Conservation (phyloP, 192 early-diverging fungal genomes). For the Backusella westeae region DNA sequence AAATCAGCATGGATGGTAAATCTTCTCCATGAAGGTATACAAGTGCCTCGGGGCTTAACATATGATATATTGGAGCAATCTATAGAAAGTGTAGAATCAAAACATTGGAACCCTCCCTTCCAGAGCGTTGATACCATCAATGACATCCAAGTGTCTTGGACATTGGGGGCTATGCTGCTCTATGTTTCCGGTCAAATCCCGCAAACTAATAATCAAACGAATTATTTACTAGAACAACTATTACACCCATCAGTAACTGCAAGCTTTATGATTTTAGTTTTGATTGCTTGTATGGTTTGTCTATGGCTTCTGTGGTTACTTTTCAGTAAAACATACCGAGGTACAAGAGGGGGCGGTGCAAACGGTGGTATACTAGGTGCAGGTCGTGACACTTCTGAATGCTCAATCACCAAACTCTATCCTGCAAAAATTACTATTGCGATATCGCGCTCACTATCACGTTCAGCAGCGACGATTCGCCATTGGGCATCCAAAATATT, state of each 20-base stretch:
- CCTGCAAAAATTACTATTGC: neutral
- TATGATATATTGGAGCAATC: conserved; percentile 40
- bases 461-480: conserved; percentile 8
- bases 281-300: neutral
- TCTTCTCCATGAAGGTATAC: conserved; percentile 89
- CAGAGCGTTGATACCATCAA: conserved; percentile 76
- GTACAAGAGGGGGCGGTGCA: neutral
- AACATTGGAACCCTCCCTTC: conserved; percentile 57
- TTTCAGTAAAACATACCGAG: neutral
- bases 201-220: neutral
- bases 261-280: neutral
- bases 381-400: neutral
- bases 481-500: conserved; percentile 25
- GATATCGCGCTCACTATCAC: neutral
- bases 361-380: conserved; percentile 7
- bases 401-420: neutral
- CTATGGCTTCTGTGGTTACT: neutral
- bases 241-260: neutral
- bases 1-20: conserved; percentile 93
- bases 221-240: neutral
- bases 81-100: conserved; percentile 40
- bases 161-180: conserved; percentile 73
- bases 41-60: conserved; percentile 57
- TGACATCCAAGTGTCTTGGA: conserved; percentile 85
- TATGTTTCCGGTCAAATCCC: conserved; percentile 45